Conservation (phyloP, 192 early-diverging fungal species). For the Backusella luteola region DNA sequence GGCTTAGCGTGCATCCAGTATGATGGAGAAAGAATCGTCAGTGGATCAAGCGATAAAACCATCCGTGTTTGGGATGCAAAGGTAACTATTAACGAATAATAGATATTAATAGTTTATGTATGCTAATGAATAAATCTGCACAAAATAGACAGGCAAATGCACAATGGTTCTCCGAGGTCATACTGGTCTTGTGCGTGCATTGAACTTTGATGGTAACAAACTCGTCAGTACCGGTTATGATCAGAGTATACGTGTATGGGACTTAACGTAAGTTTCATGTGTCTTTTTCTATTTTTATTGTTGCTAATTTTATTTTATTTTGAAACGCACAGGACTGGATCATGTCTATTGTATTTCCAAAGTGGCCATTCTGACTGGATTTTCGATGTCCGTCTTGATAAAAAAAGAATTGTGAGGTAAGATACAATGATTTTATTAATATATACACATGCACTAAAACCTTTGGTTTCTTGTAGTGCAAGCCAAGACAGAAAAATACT, state of each 20-base stretch:
- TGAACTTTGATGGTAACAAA: conserved; percentile 77
- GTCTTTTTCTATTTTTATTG: not conserved
- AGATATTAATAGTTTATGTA: conserved; percentile 24
- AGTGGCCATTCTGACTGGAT: conserved; percentile 91
- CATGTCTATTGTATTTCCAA: conserved; percentile 71
- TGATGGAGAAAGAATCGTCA: conserved; percentile 79
- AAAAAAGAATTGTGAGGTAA: conserved; percentile 76
- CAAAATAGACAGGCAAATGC: conserved; percentile 55
- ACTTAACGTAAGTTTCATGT: conserved; percentile 48
- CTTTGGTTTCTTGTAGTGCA: conserved; percentile 29
- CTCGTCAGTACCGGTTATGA: conserved; percentile 94
- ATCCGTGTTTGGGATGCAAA: conserved; percentile 77
- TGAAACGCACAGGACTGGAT: conserved; percentile 47
- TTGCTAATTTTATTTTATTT: not conserved
- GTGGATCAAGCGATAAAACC: conserved; percentile 75
- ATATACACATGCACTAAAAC: not conserved
- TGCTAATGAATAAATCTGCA: not conserved
- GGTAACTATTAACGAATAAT: conserved; percentile 23
- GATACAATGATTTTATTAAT: not conserved
- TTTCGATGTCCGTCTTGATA: conserved; percentile 91
- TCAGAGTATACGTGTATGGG: conserved; percentile 94
- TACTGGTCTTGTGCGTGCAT: conserved; percentile 76
- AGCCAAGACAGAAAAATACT: conserved; percentile 45
- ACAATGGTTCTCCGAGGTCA: conserved; percentile 59
- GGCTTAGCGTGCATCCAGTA: conserved; percentile 91